Conservation (phyloP, 495 filamentous ascomycete species). For the Neurospora africana region DNA sequence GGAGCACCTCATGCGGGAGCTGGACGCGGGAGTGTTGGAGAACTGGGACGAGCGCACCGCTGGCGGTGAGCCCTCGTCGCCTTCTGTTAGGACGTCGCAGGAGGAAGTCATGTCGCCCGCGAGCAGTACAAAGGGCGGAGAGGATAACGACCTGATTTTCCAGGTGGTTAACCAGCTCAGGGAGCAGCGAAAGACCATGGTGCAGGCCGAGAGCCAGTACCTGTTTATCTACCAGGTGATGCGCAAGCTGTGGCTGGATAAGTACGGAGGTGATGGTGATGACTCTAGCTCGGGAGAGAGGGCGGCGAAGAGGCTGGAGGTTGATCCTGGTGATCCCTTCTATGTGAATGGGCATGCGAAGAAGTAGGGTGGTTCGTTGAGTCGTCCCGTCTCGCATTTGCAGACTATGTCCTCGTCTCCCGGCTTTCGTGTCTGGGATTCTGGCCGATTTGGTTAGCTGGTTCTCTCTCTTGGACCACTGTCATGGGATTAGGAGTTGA, state of each 20-base stretch:
- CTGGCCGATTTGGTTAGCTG: background rate
- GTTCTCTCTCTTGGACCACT: background rate
- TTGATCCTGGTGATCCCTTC: constrained; percentile 21
- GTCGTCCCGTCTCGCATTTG: background rate
- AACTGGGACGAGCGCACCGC: constrained; percentile 14
- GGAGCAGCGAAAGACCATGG: constrained; percentile 91
- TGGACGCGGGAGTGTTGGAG: constrained; percentile 64
- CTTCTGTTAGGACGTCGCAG: background rate
- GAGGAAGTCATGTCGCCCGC: background rate
- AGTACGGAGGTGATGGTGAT: constrained; percentile 30
- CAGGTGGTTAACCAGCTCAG: constrained; percentile 72
- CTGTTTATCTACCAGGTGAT: constrained; percentile 84
- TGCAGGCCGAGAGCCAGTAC: constrained; percentile 81
- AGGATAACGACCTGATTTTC: constrained; percentile 43
- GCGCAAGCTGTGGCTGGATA: constrained; percentile 55
- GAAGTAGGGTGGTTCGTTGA: background rate
- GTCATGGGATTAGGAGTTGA: background rate
- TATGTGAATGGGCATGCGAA: constrained; percentile 4
- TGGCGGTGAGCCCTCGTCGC: background rate
- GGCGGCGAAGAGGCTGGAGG: constrained; percentile 37
- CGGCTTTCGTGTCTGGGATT: background rate
- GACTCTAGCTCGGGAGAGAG: constrained; percentile 23
- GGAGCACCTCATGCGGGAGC: constrained; percentile 74
- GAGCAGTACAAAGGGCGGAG: background rate
- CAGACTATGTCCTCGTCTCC: background rate